Evolutionary conservation across 768 basidiomycete species (phyloP).

Genomic region (Ramaria sp.): DNA sequence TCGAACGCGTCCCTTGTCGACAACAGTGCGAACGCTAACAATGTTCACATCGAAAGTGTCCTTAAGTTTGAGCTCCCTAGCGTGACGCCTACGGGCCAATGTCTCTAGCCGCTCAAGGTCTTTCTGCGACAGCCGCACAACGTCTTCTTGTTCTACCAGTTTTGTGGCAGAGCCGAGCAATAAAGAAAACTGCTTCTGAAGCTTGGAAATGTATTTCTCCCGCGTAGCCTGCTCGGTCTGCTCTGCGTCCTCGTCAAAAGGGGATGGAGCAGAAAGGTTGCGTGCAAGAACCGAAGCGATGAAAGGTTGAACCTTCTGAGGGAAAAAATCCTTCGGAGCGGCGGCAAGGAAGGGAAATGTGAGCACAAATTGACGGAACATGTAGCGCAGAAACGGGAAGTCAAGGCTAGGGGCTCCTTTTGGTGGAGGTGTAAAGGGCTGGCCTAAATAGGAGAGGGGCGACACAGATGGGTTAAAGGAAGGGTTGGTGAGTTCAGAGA

Average conservation of each 20-base stretch:
- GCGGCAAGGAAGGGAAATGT: conserved; percentile 91
- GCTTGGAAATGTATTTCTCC: conserved; percentile 58
- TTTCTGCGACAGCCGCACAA: conserved; percentile 77
- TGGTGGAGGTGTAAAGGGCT: conserved; percentile 70
- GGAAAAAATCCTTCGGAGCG: conserved; percentile 87
- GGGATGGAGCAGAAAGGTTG: conserved; percentile 54
- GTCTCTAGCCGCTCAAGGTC: conserved; percentile 75
- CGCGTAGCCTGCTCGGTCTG: conserved; percentile 49
- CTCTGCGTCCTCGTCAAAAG: conserved; percentile 42
- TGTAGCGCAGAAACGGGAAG: conserved; percentile 79
- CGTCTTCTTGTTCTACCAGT: conserved; percentile 74
- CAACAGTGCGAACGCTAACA: conserved; percentile 72
- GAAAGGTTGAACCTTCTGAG: conserved; percentile 92
- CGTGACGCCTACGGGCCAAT: conserved; percentile 53
- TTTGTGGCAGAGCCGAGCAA: conserved; percentile 77
- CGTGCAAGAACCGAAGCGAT: conserved; percentile 71
- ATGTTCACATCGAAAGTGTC: conserved; percentile 84
- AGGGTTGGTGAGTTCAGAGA: conserved; percentile 50
- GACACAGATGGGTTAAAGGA: conserved; percentile 35
- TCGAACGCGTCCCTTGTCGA: conserved; percentile 77
- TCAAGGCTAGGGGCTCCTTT: conserved; percentile 48
- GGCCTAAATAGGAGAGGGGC: conserved; percentile 78
- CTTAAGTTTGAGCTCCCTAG: conserved; percentile 32
- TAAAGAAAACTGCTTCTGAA: conserved; percentile 77
- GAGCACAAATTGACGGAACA: conserved; percentile 87